Evolutionary conservation across 208 protist genomes (phyloP).

Genomic region (Phytomonas sp.): DNA sequence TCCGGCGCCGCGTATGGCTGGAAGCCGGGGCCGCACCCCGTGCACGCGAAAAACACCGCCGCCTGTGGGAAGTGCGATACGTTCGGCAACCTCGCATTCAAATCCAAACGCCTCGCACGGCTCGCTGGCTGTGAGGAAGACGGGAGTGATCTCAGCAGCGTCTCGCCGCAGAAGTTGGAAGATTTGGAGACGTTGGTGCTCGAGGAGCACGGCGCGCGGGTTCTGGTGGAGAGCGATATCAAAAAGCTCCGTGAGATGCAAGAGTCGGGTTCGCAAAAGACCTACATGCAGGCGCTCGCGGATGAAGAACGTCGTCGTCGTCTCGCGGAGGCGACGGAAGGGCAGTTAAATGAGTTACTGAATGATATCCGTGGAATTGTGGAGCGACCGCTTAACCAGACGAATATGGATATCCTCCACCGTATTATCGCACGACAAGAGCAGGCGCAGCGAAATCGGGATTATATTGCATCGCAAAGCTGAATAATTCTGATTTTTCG

Average conservation of each 20-base stretch:
- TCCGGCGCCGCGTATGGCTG: constrained; percentile 55
- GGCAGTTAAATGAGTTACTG: constrained; percentile 53
- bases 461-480: constrained; percentile 20
- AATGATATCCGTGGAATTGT: constrained; percentile 49
- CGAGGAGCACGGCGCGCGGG: constrained; percentile 50
- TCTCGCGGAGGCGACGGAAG: constrained; percentile 26
- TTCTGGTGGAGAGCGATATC: constrained; percentile 50
- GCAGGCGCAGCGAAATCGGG: constrained; percentile 32
- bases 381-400: constrained; percentile 56
- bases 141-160: constrained; percentile 54
- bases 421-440: constrained; percentile 50
- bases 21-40: constrained; percentile 50
- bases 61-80: constrained; percentile 68
- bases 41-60: constrained; percentile 52
- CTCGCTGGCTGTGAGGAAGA: constrained; percentile 19
- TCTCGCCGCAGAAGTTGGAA: constrained; percentile 47
- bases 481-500: neutral
- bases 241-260: constrained; percentile 44
- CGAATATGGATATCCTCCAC: constrained; percentile 64
- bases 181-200: constrained; percentile 70
- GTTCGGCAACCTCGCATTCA: constrained; percentile 73
- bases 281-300: constrained; percentile 34
- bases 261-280: constrained; percentile 29
- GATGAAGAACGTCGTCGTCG: constrained; percentile 24
- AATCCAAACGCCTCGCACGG: constrained; percentile 19